phyloP scores from a whole-genome alignment of 2,329 filamentous ascomycete species.

The Cladosporium sp. region DNA sequence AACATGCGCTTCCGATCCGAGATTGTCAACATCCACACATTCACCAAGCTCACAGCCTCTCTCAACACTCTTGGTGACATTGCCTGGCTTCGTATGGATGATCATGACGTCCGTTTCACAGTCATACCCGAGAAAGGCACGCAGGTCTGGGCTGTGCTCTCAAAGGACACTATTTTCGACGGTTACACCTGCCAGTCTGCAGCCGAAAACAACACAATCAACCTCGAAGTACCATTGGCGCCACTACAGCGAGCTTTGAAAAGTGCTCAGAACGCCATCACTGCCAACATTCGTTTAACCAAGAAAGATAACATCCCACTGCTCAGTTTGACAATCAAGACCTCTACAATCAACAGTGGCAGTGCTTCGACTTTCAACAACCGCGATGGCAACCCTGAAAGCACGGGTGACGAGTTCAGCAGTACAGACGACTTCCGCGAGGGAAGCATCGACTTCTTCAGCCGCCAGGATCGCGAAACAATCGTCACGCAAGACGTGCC shows the following conservation, averaged over 20 bases:
- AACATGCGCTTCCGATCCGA: slow-evolving; percentile 45
- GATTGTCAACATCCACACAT: slow-evolving; percentile 41
- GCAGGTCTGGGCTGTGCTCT: slow-evolving; percentile 72
- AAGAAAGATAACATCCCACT: slow-evolving; percentile 89
- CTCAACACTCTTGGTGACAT: slow-evolving; percentile 73
- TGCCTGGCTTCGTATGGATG: slow-evolving; percentile 86
- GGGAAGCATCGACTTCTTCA: slow-evolving; percentile 43
- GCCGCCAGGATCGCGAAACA: slow-evolving; percentile 77
- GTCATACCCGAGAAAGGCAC: slow-evolving; percentile 93
- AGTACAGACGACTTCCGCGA: slow-evolving; percentile 29
- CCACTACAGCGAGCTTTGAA: slow-evolving; percentile 88
- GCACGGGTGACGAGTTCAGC: slow-evolving; percentile 24
- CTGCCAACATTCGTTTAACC: slow-evolving; percentile 83
- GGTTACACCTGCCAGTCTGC: slow-evolving; percentile 83
- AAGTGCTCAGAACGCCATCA: slow-evolving; percentile 78
- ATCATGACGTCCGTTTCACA: slow-evolving; percentile 87
- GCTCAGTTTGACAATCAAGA: slow-evolving; percentile 86
- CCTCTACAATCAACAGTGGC: slow-evolving; percentile 63
- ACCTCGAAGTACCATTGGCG: slow-evolving; percentile 89
- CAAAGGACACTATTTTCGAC: slow-evolving; percentile 78
- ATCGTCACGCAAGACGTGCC: slow-evolving; percentile 94
- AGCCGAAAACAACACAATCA: slow-evolving; percentile 82
- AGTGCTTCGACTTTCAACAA: slow-evolving; percentile 38
- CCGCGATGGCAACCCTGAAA: slow-evolving; percentile 25
- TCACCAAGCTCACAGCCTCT: slow-evolving; percentile 61